These are phyloP conservation scores for Fusarium camptoceras DNA, from an alignment of 2,329 filamentous ascomycete species.

Conservation along the genomic window DNA sequence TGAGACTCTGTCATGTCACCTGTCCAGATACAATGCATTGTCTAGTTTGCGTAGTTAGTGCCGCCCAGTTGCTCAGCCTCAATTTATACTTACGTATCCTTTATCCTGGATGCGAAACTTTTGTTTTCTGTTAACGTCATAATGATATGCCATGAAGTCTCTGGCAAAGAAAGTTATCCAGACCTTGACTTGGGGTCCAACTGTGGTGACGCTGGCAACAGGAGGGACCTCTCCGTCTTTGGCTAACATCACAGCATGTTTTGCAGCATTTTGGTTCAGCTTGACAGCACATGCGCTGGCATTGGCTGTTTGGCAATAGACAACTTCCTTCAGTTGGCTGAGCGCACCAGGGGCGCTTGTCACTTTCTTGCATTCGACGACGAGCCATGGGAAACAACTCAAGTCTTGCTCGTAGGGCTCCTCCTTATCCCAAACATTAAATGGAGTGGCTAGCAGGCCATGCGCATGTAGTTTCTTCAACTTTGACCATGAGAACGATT, in stretches of 20 bases:
- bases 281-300: constrained; percentile 32
- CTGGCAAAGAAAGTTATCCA: constrained; percentile 35
- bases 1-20: constrained; percentile 28
- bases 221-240: constrained; percentile 30
- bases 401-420: not conserved
- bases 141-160: not conserved
- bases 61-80: not conserved
- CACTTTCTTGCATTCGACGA: not conserved
- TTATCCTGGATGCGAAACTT: too few relatives aligned
- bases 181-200: constrained; percentile 30
- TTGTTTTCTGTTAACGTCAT: too few relatives aligned
- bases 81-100: not conserved
- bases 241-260: constrained; percentile 11
- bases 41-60: too few relatives aligned
- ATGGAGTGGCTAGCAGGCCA: not conserved
- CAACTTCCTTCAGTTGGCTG: not conserved
- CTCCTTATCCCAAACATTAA: not conserved
- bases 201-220: constrained; percentile 31
- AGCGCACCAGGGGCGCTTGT: too few relatives aligned
- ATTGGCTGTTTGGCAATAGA: constrained; percentile 33
- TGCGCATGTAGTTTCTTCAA: fast-evolving
- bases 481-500: not conserved
- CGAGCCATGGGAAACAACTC: not conserved
- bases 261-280: constrained; percentile 15
- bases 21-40: not conserved